Percentiles rank a stretch among this genome's conserved stretches.
Evolutionary conservation across 176 grass and related monocot genomes (phyloP).

Genomic region (barley (Hordeum vulgare)): MorexV3_pseudomolecules_assembly NC_058519.1:39619725-39620224

Average conservation of each 20-base stretch:
- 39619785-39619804: neutral
- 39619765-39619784: neutral
- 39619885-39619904: conserved; percentile 22
- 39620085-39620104: neutral
- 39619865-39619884: conserved; percentile 1
- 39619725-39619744: conserved; percentile 16
- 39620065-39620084: conserved; percentile 15
- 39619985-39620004: neutral
- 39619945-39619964: neutral
- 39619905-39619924: neutral
- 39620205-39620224: neutral
- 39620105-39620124: neutral
- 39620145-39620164: conserved; percentile 13
- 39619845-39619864: neutral
- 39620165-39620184: neutral
- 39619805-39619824: neutral
- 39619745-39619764: neutral
- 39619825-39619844: neutral
- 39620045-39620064: neutral
- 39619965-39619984: conserved; percentile 3
- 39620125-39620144: neutral
- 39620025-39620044: neutral
- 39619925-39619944: conserved; percentile 15
- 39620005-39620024: conserved; percentile 10
- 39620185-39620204: neutral